Evolutionary conservation across 306 rosid species (phyloP).

Genomic region (Luffa aegyptiaca): DNA sequence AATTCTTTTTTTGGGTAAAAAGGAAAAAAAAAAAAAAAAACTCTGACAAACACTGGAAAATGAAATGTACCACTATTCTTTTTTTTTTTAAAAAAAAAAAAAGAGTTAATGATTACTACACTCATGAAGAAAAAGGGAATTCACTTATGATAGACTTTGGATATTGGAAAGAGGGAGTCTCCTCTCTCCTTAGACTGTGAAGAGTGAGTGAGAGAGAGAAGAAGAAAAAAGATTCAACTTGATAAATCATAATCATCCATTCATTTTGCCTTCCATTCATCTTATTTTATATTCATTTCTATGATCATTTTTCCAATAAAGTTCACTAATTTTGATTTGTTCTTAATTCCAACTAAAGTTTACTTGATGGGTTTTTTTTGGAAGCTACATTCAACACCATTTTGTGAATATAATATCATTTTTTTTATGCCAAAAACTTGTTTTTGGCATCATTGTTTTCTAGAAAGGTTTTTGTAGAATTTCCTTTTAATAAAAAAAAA

Average conservation of each 20-base stretch:
- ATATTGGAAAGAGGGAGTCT: neutral
- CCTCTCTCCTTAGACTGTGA: neutral
- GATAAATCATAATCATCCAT: slow-evolving; percentile 2
- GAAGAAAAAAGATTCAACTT: neutral
- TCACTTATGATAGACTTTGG: neutral
- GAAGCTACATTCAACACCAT: neutral
- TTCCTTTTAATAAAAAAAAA: neutral
- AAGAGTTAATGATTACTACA: neutral
- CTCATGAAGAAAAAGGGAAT: neutral
- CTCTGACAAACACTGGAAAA: neutral
- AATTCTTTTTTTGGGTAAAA: too few relatives aligned
- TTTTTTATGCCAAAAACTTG: neutral
- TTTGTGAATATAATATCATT: neutral
- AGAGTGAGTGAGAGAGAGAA: neutral
- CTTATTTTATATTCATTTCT: neutral
- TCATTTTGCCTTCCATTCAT: slow-evolving; percentile 11
- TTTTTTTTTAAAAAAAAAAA: neutral
- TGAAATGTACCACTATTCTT: slow-evolving; percentile 1
- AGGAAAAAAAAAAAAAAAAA: neutral
- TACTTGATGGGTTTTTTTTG: neutral
- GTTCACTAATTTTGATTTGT: neutral
- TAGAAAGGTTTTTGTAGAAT: neutral
- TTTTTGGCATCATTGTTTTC: neutral
- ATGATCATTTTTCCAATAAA: neutral
- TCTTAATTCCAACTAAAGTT: neutral